Evolutionary conservation across 2,329 filamentous ascomycete species (phyloP).

Genomic region (Chrysoporthe austroafricana): DNA sequence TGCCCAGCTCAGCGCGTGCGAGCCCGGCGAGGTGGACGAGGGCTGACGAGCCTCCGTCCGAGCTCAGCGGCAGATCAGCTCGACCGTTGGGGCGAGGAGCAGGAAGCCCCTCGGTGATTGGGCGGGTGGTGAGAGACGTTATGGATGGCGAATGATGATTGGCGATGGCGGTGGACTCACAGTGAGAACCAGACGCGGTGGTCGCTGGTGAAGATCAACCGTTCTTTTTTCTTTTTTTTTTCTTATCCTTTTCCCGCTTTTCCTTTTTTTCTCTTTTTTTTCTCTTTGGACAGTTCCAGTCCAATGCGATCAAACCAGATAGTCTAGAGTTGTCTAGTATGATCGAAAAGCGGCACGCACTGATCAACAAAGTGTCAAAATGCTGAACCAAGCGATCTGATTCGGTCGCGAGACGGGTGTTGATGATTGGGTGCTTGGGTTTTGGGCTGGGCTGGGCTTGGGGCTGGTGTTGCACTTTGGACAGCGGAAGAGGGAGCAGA

Average conservation of each 20-base stretch:
- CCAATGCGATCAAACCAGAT: neutral
- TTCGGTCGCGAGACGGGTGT: conserved; percentile 5
- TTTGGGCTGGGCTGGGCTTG: neutral
- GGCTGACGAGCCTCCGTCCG: neutral
- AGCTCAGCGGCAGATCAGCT: neutral
- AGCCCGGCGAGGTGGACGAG: neutral
- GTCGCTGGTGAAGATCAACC: neutral
- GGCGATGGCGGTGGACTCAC: conserved; percentile 1
- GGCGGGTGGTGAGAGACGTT: neutral
- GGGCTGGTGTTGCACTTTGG: neutral
- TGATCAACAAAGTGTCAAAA: conserved; percentile 2
- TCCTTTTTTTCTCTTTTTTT: neutral
- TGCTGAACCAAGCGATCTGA: conserved; percentile 6
- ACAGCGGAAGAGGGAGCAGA: neutral
- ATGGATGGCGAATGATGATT: neutral
- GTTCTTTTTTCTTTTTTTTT: neutral
- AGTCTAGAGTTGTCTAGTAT: neutral
- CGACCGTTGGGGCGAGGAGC: neutral
- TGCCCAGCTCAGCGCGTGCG: neutral
- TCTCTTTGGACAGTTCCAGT: neutral
- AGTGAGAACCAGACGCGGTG: neutral
- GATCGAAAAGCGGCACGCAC: conserved; percentile 1
- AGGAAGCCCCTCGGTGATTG: neutral
- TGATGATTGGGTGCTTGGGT: conserved; percentile 10
- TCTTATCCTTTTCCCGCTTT: neutral